These are phyloP conservation scores for Chaetomiaceae sp. DNA, from an alignment of 2,329 filamentous ascomycete genomes.

Conservation along the genomic window DNA sequence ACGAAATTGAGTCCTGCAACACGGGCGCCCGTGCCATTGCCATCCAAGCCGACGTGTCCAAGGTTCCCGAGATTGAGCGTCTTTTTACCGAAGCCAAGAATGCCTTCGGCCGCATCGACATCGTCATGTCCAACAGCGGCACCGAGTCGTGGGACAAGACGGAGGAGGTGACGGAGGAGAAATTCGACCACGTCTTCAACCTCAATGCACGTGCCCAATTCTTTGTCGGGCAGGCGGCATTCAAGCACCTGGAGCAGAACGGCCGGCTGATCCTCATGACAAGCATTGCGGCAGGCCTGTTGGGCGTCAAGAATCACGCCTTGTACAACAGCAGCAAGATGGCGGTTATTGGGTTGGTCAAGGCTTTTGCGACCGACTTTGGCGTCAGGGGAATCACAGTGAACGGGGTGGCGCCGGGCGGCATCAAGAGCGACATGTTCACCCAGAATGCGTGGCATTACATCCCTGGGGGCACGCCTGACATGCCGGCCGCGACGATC, in stretches of 20 bases:
- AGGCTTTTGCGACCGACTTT: conserved; percentile 67
- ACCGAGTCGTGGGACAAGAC: conserved; percentile 68
- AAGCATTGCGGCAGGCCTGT: conserved; percentile 62
- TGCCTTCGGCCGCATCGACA: conserved; percentile 66
- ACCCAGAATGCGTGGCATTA: conserved; percentile 65
- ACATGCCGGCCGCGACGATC: conserved; percentile 49
- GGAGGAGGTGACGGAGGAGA: conserved; percentile 64
- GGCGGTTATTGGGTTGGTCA: conserved; percentile 68
- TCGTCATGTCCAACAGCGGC: conserved; percentile 68
- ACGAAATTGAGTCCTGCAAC: conserved; percentile 42
- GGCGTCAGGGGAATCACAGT: conserved; percentile 64
- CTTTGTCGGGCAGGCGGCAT: conserved; percentile 72
- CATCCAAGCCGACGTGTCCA: conserved; percentile 62
- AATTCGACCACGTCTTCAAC: conserved; percentile 68
- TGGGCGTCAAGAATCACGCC: conserved; percentile 65
- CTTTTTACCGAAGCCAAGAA: conserved; percentile 63
- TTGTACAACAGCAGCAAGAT: conserved; percentile 70
- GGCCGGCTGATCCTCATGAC: conserved; percentile 71
- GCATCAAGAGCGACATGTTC: conserved; percentile 76
- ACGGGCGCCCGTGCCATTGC: conserved; percentile 55
- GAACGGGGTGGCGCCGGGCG: conserved; percentile 68
- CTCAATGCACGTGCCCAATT: conserved; percentile 69
- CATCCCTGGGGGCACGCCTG: conserved; percentile 51
- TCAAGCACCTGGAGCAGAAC: conserved; percentile 64
- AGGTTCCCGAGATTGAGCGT: conserved; percentile 52